A percentile compares a stretch with the other conserved stretches of the same genome.
These are phyloP conservation scores for Pythium folliculosum DNA, from an alignment of 352 stramenopile genomes.

Conservation along the genomic window DNA sequence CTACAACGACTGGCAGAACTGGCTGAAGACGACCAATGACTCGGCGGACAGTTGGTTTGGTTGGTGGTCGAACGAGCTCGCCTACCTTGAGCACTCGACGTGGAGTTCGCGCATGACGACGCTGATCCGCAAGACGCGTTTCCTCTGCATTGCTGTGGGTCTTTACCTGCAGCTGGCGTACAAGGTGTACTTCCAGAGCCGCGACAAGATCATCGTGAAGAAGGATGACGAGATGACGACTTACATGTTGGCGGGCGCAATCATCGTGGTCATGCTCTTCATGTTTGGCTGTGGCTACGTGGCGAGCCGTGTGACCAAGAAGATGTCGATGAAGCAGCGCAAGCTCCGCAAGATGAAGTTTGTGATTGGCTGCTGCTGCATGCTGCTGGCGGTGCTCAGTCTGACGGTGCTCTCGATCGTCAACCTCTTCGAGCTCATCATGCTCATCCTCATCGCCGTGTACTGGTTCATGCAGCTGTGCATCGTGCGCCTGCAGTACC, in stretches of 20 bases:
- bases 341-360: conserved; percentile 91
- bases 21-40: conserved; percentile 90
- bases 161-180: conserved; percentile 54
- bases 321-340: conserved; percentile 90
- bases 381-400: conserved; percentile 65
- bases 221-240: conserved; percentile 54
- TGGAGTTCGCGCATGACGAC: conserved; percentile 58
- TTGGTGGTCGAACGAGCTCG: conserved; percentile 84
- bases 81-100: conserved; percentile 84
- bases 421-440: conserved; percentile 74
- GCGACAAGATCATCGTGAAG: conserved; percentile 53
- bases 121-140: conserved; percentile 78
- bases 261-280: conserved; percentile 72
- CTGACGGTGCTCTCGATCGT: conserved; percentile 68
- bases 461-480: conserved; percentile 89
- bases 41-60: conserved; percentile 87
- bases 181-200: conserved; percentile 73
- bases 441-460: conserved; percentile 68
- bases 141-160: conserved; percentile 58
- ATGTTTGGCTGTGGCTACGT: conserved; percentile 86
- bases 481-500: conserved; percentile 79
- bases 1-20: conserved; percentile 94
- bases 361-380: conserved; percentile 65
- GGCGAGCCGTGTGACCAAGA: conserved; percentile 87
- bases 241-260: conserved; percentile 59